These are phyloP conservation scores for Aspergillus viridinutans DNA, from an alignment of 2,329 filamentous ascomycete species.

Conservation along the genomic window DNA sequence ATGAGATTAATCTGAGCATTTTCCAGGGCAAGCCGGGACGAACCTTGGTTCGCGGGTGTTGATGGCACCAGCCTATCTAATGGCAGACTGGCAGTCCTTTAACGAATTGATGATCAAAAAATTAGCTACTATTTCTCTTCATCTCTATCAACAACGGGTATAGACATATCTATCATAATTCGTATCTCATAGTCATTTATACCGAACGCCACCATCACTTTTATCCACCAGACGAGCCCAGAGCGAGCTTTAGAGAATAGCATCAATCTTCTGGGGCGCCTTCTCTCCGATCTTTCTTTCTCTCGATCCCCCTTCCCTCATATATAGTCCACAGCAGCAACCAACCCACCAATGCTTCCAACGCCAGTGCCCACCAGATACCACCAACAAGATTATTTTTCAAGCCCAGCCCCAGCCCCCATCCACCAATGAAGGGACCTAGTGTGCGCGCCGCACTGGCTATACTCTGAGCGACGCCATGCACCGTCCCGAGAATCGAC, in stretches of 20 bases:
- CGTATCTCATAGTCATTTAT: neutral
- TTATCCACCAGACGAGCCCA: neutral
- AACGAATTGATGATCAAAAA: neutral
- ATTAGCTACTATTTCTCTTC: neutral
- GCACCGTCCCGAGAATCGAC: constrained; percentile 54
- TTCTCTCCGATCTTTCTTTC: constrained; percentile 14
- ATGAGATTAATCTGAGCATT: neutral
- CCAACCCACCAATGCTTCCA: constrained; percentile 55
- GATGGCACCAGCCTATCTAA: neutral
- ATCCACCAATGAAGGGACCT: constrained; percentile 53
- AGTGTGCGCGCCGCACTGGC: constrained; percentile 52
- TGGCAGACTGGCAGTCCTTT: neutral
- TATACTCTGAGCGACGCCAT: constrained; percentile 56
- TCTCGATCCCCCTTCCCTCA: constrained; percentile 62
- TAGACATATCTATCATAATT: neutral
- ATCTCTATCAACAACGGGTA: neutral
- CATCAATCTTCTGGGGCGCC: constrained; percentile 14
- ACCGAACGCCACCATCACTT: neutral
- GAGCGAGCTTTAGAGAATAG: neutral
- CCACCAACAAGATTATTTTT: constrained; percentile 52
- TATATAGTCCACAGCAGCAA: constrained; percentile 57
- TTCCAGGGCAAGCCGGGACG: neutral
- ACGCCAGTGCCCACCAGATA: constrained; percentile 55
- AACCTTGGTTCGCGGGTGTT: neutral
- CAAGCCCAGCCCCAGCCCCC: constrained; percentile 52